Evolutionary conservation across 108 stramenopile species (phyloP).

Genomic region (Bacterosira constricta): DNA sequence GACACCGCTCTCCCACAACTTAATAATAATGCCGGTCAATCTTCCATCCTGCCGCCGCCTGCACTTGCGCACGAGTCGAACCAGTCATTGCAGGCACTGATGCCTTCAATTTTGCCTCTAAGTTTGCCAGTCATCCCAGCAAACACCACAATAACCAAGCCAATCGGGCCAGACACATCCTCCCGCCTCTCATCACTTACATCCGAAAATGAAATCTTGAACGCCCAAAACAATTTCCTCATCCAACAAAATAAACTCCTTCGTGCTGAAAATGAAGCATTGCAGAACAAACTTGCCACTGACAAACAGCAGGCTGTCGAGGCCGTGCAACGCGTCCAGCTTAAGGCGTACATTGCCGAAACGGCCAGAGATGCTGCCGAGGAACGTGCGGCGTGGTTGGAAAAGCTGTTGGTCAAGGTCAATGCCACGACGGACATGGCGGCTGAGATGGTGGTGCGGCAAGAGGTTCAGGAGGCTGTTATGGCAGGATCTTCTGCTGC

Average conservation of each 20-base stretch:
- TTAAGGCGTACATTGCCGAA: constrained; percentile 46
- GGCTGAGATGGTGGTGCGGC: not conserved
- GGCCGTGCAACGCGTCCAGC: constrained; percentile 42
- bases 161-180: too few species aligned
- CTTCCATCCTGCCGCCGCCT: not conserved
- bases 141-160: not conserved
- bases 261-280: constrained; percentile 13
- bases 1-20: constrained; percentile 28
- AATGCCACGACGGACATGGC: constrained; percentile 1
- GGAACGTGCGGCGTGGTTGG: constrained; percentile 32
- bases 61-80: not conserved
- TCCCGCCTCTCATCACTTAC: constrained; percentile 13
- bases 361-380: constrained; percentile 33
- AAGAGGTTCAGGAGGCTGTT: constrained; percentile 2
- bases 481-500: not conserved
- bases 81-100: not conserved
- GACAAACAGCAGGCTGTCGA: constrained; percentile 23
- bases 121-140: not conserved
- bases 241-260: constrained; percentile 16
- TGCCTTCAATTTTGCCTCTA: not conserved
- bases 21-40: not conserved
- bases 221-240: constrained; percentile 2
- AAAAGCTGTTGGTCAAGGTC: constrained; percentile 13
- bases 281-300: constrained; percentile 9
- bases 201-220: not conserved